Evolutionary conservation across 1,139 yeast genomes (phyloP).

Genomic region (Pneumocystis canis): DNA sequence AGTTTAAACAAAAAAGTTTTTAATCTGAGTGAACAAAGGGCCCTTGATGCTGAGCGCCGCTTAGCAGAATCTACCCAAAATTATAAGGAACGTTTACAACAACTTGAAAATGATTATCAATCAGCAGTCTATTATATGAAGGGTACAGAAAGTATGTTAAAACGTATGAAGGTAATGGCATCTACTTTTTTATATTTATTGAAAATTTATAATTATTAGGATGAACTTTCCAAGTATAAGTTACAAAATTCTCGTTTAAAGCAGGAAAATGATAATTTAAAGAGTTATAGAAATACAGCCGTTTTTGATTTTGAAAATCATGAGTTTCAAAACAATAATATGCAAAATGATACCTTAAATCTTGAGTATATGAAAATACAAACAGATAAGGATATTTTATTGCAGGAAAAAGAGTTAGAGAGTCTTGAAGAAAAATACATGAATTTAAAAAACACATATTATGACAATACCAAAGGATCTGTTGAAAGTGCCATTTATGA

Average conservation of each 20-base stretch:
- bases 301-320: not conserved
- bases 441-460: not conserved
- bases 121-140: conserved; percentile 15
- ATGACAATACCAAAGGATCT: not conserved
- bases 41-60: conserved; percentile 11
- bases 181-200: not conserved
- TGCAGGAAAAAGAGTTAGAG: not conserved
- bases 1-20: not conserved
- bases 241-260: not conserved
- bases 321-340: not conserved
- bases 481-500: not conserved
- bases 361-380: not conserved
- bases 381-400: not conserved
- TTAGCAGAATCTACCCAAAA: conserved; percentile 10
- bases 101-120: conserved; percentile 14
- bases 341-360: not conserved
- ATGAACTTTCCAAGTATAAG: not conserved
- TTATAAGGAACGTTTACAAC: conserved; percentile 11
- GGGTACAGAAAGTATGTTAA: conserved; percentile 14
- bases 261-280: conserved; percentile 1
- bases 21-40: conserved; percentile 8
- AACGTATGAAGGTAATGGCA: conserved; percentile 14
- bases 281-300: not conserved
- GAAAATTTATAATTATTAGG: not conserved
- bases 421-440: conserved; percentile 1